These are phyloP conservation scores for Candida methanosorbosa DNA, from an alignment of 805 yeast genomes.

Conservation along the genomic window DNA sequence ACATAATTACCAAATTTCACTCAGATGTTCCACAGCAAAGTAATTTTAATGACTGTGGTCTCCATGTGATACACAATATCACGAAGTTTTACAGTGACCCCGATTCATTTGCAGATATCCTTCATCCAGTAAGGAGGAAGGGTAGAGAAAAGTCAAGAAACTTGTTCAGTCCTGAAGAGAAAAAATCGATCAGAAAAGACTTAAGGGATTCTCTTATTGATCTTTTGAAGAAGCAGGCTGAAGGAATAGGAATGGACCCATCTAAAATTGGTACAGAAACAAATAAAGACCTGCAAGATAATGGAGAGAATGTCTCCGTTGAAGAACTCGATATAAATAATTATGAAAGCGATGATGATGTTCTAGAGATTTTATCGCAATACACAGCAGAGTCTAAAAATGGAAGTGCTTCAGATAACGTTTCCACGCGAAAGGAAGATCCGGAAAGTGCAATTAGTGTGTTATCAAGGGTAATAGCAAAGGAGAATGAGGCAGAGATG, in stretches of 20 bases:
- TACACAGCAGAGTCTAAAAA: no score
- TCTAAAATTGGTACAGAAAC: conserved; percentile 16
- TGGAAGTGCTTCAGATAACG: no score
- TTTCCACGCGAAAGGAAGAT: no score
- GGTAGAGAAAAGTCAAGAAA: conserved; percentile 7
- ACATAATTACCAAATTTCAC: conserved; percentile 28
- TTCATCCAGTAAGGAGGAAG: conserved; percentile 7
- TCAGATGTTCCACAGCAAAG: conserved; percentile 69
- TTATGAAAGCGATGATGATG: background rate
- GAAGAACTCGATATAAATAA: background rate
- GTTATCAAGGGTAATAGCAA: no score
- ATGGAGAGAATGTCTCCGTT: background rate
- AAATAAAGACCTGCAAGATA: background rate
- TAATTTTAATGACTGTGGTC: conserved; percentile 91
- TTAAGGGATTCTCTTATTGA: conserved; percentile 16
- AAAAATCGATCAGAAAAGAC: conserved; percentile 14
- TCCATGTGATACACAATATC: conserved; percentile 76
- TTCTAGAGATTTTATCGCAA: background rate
- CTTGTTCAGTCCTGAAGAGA: conserved; percentile 18
- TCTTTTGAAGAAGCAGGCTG: conserved; percentile 19
- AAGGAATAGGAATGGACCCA: conserved; percentile 13
- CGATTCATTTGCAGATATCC: conserved; percentile 25
- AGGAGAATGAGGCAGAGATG: no score
- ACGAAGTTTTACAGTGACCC: conserved; percentile 47
- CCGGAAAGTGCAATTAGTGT: no score